A percentile compares a stretch with the other conserved stretches of the same genome.
phyloP scores from a whole-genome alignment of 2,329 filamentous ascomycete species.

The Pseudogymnoascus sp. region DNA sequence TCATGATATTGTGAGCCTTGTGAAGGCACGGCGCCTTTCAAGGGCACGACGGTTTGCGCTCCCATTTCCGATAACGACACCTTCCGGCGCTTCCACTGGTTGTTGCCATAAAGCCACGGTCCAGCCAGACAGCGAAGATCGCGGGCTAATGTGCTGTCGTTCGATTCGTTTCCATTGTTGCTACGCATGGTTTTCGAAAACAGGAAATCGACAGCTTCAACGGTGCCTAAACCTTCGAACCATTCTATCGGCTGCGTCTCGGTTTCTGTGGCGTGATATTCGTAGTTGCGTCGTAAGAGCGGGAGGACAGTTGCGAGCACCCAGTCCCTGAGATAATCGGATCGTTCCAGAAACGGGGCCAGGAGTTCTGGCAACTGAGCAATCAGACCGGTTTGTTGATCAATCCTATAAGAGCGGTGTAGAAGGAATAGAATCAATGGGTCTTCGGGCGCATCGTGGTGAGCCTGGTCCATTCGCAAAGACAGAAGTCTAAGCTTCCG shows the following conservation, averaged over 20 bases:
- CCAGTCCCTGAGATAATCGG: conserved; percentile 57
- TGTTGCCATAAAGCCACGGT: conserved; percentile 64
- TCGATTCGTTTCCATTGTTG: conserved; percentile 7
- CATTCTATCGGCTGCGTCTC: conserved; percentile 48
- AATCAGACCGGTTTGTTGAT: conserved; percentile 64
- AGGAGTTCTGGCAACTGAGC: conserved; percentile 60
- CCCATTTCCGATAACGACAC: conserved; percentile 21
- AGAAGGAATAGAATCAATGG: conserved; percentile 57
- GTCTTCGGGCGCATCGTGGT: conserved; percentile 44
- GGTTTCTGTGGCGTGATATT: conserved; percentile 51
- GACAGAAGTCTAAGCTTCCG: conserved; percentile 55
- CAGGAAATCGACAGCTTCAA: conserved; percentile 51
- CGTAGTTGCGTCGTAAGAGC: conserved; percentile 58
- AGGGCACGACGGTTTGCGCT: conserved; percentile 16
- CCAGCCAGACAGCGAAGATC: conserved; percentile 62
- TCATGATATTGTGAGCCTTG: conserved; percentile 42
- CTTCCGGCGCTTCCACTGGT: conserved; percentile 45
- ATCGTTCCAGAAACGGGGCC: conserved; percentile 57
- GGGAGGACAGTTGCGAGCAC: conserved; percentile 62
- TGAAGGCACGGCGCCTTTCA: conserved; percentile 21
- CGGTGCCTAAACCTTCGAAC: conserved; percentile 55
- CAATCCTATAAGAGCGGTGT: conserved; percentile 59
- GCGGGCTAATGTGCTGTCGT: conserved; percentile 42
- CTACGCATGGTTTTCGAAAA: conserved; percentile 48
- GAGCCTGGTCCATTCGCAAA: conserved; percentile 44